Conservation (phyloP, 768 basidiomycete genomes). For the Leccinum arenicola region DNA sequence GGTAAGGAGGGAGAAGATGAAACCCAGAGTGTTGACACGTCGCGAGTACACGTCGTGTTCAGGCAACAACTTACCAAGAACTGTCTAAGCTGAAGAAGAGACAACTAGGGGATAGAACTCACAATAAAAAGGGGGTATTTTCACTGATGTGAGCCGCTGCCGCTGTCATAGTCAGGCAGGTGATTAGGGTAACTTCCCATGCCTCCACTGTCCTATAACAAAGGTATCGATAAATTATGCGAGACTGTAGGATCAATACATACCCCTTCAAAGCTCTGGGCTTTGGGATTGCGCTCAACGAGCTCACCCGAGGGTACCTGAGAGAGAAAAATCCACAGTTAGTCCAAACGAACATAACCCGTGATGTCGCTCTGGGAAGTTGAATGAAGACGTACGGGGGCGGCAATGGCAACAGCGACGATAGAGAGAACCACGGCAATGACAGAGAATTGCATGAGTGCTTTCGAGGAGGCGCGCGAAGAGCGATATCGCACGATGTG, state of each 20-base stretch:
- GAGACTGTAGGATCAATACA: background rate
- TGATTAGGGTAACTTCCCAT: background rate
- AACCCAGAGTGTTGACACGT: background rate
- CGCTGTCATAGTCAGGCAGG: no score
- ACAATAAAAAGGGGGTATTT: background rate
- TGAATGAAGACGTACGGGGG: background rate
- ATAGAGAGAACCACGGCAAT: background rate
- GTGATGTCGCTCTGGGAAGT: background rate
- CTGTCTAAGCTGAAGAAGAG: background rate
- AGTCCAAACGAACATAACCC: background rate
- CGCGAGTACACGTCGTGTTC: background rate
- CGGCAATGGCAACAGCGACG: background rate
- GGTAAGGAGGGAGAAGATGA: background rate
- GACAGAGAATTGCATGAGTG: slow-evolving; percentile 3
- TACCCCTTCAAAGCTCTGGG: background rate
- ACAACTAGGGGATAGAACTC: background rate
- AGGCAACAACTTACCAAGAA: background rate
- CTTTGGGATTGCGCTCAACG: background rate
- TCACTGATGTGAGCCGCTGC: background rate
- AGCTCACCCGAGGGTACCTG: background rate
- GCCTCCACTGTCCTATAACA: background rate
- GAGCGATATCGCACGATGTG: background rate
- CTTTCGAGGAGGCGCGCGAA: background rate
- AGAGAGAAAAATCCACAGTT: background rate
- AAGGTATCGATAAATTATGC: background rate